Percentiles rank a stretch among this genome's conserved stretches.
These are phyloP conservation scores for Hyphopichia pseudoburtonii DNA, from an alignment of 1,139 yeast species.

Conservation along the genomic window DNA sequence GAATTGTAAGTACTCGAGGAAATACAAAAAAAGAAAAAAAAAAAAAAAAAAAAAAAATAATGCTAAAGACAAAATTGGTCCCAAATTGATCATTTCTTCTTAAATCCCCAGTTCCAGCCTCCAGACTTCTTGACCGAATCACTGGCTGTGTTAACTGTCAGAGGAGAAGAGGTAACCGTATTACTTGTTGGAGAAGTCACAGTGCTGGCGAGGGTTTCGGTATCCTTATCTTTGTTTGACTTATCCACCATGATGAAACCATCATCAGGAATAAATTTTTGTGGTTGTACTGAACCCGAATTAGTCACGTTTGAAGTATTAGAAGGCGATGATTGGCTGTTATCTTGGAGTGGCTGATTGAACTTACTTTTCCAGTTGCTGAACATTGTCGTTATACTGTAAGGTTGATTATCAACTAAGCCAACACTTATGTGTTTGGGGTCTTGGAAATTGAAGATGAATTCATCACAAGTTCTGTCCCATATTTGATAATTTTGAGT, in stretches of 20 bases:
- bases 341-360: not conserved
- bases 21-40: not conserved
- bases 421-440: conserved; percentile 63
- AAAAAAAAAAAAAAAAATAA: not conserved
- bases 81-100: conserved; percentile 10
- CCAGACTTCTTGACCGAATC: not conserved
- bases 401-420: conserved; percentile 19
- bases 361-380: conserved; percentile 3
- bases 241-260: conserved; percentile 3
- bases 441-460: conserved; percentile 81
- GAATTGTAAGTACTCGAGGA: no score
- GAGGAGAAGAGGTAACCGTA: not conserved
- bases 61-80: no score
- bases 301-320: not conserved
- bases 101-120: conserved; percentile 17
- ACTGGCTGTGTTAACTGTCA: not conserved
- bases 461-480: conserved; percentile 76
- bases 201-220: no score
- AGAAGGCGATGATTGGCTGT: not conserved
- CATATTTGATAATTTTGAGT: conserved; percentile 73
- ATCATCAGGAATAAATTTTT: conserved; percentile 15
- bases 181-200: not conserved
- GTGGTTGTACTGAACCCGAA: conserved; percentile 10
- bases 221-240: no score
- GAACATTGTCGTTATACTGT: conserved; percentile 15